These are phyloP conservation scores for Zanthoxylum bungeanum DNA, from an alignment of 345 rosid genomes.

Conservation along the genomic window DNA sequence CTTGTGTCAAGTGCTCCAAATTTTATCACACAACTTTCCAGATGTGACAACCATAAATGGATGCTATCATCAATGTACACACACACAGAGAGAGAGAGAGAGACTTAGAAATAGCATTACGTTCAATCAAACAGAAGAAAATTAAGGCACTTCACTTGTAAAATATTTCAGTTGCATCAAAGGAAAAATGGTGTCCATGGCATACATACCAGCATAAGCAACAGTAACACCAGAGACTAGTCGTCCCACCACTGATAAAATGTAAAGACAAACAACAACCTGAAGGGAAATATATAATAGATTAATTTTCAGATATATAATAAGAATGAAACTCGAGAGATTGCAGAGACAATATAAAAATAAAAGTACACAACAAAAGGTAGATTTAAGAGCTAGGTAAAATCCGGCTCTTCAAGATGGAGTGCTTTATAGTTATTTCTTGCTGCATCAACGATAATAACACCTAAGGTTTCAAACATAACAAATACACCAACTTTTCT, in stretches of 20 bases:
- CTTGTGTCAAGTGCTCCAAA: background rate
- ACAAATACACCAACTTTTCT: background rate
- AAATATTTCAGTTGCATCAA: background rate
- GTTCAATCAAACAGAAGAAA: background rate
- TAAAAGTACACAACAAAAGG: background rate
- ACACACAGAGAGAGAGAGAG: too few relatives aligned
- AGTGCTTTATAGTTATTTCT: background rate
- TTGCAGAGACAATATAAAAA: background rate
- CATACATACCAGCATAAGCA: slow-evolving; percentile 81
- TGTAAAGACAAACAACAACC: slow-evolving; percentile 77
- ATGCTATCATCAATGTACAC: too few relatives aligned
- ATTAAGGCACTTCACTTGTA: background rate
- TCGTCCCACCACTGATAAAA: slow-evolving; percentile 73
- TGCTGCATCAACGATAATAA: background rate
- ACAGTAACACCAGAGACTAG: slow-evolving; percentile 81
- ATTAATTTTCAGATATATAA: background rate
- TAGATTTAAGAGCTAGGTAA: background rate
- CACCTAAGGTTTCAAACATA: background rate
- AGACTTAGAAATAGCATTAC: background rate
- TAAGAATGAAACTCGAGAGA: background rate
- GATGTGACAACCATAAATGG: background rate
- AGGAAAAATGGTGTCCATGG: slow-evolving; percentile 9
- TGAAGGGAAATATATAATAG: slow-evolving; percentile 25
- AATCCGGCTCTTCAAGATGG: background rate
- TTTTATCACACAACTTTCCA: background rate